A percentile compares a stretch with the other conserved stretches of the same genome.
These are phyloP conservation scores for Salix purpurea DNA, from an alignment of 345 rosid species.

Conservation along the genomic window DNA sequence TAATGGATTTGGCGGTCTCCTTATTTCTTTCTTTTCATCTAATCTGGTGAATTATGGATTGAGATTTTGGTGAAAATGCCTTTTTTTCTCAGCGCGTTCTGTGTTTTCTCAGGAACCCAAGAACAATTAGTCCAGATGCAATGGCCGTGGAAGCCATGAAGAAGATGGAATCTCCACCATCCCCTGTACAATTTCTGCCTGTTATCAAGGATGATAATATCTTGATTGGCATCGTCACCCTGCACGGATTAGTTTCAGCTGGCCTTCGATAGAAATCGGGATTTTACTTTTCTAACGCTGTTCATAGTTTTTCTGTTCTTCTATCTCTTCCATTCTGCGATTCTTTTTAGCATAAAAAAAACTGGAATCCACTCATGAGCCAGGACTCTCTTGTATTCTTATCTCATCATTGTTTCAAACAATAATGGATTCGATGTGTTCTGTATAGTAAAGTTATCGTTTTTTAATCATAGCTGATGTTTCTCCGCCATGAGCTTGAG, in stretches of 20 bases:
- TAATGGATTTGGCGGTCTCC: not conserved
- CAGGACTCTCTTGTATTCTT: not conserved
- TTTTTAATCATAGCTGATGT: too few relatives aligned
- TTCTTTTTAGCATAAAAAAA: not conserved
- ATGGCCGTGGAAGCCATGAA: slow-evolving; percentile 98
- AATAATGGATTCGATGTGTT: not conserved
- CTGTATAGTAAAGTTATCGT: not conserved
- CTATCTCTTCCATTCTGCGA: not conserved
- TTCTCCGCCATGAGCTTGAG: too few relatives aligned
- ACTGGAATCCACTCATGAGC: not conserved
- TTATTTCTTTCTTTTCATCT: not conserved
- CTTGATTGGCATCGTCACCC: slow-evolving; percentile 81
- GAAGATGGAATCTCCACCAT: slow-evolving; percentile 97
- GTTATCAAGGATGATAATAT: slow-evolving; percentile 55
- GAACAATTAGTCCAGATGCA: slow-evolving; percentile 76
- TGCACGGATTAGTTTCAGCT: slow-evolving; percentile 94
- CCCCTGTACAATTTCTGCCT: slow-evolving; percentile 91
- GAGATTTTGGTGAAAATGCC: not conserved
- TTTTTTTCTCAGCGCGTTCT: not conserved
- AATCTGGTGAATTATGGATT: not conserved
- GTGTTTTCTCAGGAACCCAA: slow-evolving; percentile 60
- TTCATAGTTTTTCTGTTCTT: not conserved
- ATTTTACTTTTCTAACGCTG: not conserved
- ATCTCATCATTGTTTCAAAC: not conserved
- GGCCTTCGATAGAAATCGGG: slow-evolving; percentile 47